phyloP scores from a whole-genome alignment of 306 rosid genomes.

The Pyrus communis region DNA sequence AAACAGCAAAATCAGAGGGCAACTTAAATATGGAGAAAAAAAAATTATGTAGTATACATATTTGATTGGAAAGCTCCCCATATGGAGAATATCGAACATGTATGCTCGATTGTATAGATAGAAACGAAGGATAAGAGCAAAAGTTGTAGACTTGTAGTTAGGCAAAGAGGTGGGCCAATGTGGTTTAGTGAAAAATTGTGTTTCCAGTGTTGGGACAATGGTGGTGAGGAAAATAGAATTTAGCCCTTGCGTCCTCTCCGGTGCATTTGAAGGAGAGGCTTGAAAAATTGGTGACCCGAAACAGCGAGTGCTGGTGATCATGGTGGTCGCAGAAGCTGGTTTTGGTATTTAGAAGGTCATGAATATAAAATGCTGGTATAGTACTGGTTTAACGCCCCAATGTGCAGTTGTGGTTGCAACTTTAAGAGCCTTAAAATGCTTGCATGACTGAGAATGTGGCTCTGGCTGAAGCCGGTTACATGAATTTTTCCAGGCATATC shows the following conservation, averaged over 20 bases:
- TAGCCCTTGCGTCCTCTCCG: slow-evolving; percentile 69
- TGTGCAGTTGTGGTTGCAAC: slow-evolving; percentile 86
- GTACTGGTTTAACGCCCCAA: slow-evolving; percentile 69
- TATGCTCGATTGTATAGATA: not conserved
- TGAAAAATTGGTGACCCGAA: slow-evolving; percentile 72
- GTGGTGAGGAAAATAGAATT: not conserved
- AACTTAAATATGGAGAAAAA: not conserved
- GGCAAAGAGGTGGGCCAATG: not conserved
- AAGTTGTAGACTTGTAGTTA: not conserved
- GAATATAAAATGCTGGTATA: slow-evolving; percentile 85
- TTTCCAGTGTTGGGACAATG: not conserved
- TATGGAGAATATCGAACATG: not conserved
- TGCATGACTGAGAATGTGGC: slow-evolving; percentile 58
- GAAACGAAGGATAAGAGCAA: not conserved
- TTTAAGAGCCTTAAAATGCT: slow-evolving; percentile 68
- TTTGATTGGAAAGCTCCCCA: not conserved
- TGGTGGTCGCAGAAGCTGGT: slow-evolving; percentile 52
- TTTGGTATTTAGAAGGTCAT: slow-evolving; percentile 75
- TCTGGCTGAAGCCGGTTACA: slow-evolving; percentile 76
- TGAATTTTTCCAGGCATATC: slow-evolving; percentile 57
- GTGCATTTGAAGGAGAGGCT: slow-evolving; percentile 79
- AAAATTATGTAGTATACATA: not conserved
- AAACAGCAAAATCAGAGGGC: not conserved
- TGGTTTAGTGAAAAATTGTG: not conserved
- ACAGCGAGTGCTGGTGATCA: slow-evolving; percentile 74